These are phyloP conservation scores for Fusarium protoensiforme DNA, from an alignment of 2,329 filamentous ascomycete species.

Conservation along the genomic window DNA sequence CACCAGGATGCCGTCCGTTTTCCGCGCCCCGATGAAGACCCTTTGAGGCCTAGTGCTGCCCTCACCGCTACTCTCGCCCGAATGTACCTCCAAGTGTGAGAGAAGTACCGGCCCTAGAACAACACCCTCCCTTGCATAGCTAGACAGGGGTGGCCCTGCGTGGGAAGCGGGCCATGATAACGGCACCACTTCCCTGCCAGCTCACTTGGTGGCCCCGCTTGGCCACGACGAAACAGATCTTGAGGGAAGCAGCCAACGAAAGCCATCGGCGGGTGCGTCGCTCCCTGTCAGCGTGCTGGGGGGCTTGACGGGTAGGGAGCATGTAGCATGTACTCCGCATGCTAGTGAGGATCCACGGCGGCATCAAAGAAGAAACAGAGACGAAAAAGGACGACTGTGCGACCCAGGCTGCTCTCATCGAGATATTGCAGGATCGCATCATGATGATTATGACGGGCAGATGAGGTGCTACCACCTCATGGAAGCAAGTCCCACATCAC, in stretches of 20 bases:
- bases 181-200: constrained; percentile 42
- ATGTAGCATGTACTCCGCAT: constrained; percentile 43
- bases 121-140: constrained; percentile 36
- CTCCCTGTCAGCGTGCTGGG: constrained; percentile 39
- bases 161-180: constrained; percentile 34
- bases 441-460: constrained; percentile 23
- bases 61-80: constrained; percentile 42
- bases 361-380: constrained; percentile 29
- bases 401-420: constrained; percentile 34
- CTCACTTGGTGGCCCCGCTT: constrained; percentile 39
- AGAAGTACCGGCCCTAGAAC: constrained; percentile 36
- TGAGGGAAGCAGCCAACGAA: constrained; percentile 36
- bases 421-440: constrained; percentile 43
- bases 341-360: constrained; percentile 36
- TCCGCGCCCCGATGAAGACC: constrained; percentile 33
- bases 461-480: constrained; percentile 21
- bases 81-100: constrained; percentile 36
- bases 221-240: constrained; percentile 41
- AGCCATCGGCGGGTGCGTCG: constrained; percentile 34
- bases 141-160: constrained; percentile 34
- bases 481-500: constrained; percentile 15
- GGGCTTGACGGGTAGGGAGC: constrained; percentile 27
- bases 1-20: constrained; percentile 21
- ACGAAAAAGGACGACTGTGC: constrained; percentile 28
- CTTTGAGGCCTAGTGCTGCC: constrained; percentile 41